These are phyloP conservation scores for Pelargonium fulgidum DNA, from an alignment of 441 rosid genomes.

Conservation along the genomic window DNA sequence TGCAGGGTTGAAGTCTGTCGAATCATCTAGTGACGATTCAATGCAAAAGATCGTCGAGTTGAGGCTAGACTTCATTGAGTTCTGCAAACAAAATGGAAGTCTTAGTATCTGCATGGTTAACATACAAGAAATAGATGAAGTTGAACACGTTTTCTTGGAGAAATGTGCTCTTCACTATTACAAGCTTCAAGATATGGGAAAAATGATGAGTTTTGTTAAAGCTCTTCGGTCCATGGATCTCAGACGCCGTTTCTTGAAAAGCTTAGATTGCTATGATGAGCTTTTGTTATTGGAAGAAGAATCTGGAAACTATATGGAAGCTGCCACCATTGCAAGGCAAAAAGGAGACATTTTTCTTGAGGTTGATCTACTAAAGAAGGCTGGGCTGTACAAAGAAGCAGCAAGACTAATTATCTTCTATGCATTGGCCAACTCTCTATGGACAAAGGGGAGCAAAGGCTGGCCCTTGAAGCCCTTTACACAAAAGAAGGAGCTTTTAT, in stretches of 20 bases:
- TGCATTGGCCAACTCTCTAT: conserved; percentile 39
- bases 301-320: conserved; percentile 36
- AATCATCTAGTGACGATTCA: not conserved
- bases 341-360: conserved; percentile 33
- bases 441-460: conserved; percentile 37
- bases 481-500: conserved; percentile 33
- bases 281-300: conserved; percentile 41
- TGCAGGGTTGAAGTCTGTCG: conserved; percentile 19
- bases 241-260: conserved; percentile 28
- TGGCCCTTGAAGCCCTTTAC: conserved; percentile 47
- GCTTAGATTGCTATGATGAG: conserved; percentile 33
- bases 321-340: conserved; percentile 39
- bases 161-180: conserved; percentile 33
- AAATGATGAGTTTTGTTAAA: conserved; percentile 41
- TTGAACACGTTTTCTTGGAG: conserved; percentile 36
- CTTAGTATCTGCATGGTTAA: conserved; percentile 7
- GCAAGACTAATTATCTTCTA: conserved; percentile 28
- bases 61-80: conserved; percentile 24
- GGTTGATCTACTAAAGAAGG: conserved; percentile 34
- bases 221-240: conserved; percentile 26
- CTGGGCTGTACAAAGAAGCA: conserved; percentile 30
- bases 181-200: conserved; percentile 22
- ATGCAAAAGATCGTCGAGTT: not conserved
- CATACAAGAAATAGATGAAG: conserved; percentile 24
- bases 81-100: conserved; percentile 26